Conservation (phyloP, 2,329 filamentous ascomycete species). For the Elsinoe ampelina region DNA sequence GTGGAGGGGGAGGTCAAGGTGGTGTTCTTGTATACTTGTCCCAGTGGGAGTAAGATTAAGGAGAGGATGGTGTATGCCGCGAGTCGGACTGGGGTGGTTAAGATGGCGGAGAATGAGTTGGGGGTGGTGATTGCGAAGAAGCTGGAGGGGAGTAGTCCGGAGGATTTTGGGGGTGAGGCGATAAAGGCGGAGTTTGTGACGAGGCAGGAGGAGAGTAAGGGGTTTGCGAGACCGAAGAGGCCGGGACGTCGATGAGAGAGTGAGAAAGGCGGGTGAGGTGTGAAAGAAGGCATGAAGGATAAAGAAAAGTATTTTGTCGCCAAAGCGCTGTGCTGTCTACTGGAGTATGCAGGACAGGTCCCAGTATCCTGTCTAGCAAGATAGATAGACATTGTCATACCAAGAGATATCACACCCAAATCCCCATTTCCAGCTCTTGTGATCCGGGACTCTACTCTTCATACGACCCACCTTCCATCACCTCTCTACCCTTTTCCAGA, state of each 20-base stretch:
- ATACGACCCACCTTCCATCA: constrained; percentile 38
- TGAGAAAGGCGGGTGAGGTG: neutral
- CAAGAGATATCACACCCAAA: neutral
- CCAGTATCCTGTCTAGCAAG: constrained; percentile 6
- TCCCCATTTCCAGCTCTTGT: neutral
- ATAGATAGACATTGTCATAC: constrained; percentile 1
- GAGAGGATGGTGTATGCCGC: constrained; percentile 77
- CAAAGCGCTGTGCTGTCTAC: constrained; percentile 9
- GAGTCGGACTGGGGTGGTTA: constrained; percentile 50
- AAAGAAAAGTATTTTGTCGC: constrained; percentile 6
- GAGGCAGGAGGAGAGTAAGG: constrained; percentile 54
- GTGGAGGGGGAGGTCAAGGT: constrained; percentile 47
- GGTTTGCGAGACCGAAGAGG: constrained; percentile 69
- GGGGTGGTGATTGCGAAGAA: constrained; percentile 60
- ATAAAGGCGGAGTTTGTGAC: constrained; percentile 61
- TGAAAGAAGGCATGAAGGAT: neutral
- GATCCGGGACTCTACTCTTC: constrained; percentile 35
- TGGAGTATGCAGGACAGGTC: constrained; percentile 1
- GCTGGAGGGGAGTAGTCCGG: constrained; percentile 54
- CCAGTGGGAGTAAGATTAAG: constrained; percentile 63
- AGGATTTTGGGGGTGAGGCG: constrained; percentile 58
- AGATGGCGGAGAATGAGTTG: constrained; percentile 56
- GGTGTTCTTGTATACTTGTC: constrained; percentile 77
- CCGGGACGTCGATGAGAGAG: constrained; percentile 50
- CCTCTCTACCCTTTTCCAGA: constrained; percentile 39